These are phyloP conservation scores for Begonia peltatifolia DNA, from an alignment of 306 rosid species.

Conservation along the genomic window DNA sequence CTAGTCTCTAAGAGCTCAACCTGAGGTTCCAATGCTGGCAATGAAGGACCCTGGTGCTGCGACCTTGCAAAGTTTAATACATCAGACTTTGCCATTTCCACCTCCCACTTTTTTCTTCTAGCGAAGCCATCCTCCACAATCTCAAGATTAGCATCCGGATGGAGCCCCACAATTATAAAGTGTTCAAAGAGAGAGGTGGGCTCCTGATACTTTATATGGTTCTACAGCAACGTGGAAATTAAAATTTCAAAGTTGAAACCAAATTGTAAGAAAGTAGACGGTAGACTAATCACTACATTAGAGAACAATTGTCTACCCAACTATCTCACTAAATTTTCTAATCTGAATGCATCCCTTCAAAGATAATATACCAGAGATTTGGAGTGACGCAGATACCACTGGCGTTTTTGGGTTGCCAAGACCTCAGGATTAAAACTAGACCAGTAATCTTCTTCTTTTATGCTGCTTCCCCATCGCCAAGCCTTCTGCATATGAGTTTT, in stretches of 20 bases:
- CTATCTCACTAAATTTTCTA: no score
- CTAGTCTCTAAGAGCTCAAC: constrained; percentile 28
- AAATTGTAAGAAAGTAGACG: no score
- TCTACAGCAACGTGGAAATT: constrained; percentile 19
- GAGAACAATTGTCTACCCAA: no score
- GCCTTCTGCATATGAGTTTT: constrained; percentile 57
- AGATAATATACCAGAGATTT: constrained; percentile 47
- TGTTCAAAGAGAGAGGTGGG: constrained; percentile 84
- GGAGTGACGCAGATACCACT: constrained; percentile 93
- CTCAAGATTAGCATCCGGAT: constrained; percentile 68
- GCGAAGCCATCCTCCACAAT: constrained; percentile 54
- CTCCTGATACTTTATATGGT: constrained; percentile 40
- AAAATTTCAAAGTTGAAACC: no score
- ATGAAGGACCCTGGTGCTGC: constrained; percentile 34
- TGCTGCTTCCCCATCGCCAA: constrained; percentile 47
- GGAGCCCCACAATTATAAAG: constrained; percentile 85
- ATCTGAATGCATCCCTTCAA: neutral
- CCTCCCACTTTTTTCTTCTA: constrained; percentile 63
- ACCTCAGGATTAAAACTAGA: constrained; percentile 65
- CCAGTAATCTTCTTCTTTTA: constrained; percentile 19
- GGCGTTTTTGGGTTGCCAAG: constrained; percentile 86
- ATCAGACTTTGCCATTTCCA: constrained; percentile 31
- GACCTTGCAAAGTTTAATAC: constrained; percentile 23
- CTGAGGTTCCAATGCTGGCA: constrained; percentile 82
- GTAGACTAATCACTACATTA: no score